phyloP scores from a whole-genome alignment of 208 protist species.

The Trypanosomatidae sp. region DNA sequence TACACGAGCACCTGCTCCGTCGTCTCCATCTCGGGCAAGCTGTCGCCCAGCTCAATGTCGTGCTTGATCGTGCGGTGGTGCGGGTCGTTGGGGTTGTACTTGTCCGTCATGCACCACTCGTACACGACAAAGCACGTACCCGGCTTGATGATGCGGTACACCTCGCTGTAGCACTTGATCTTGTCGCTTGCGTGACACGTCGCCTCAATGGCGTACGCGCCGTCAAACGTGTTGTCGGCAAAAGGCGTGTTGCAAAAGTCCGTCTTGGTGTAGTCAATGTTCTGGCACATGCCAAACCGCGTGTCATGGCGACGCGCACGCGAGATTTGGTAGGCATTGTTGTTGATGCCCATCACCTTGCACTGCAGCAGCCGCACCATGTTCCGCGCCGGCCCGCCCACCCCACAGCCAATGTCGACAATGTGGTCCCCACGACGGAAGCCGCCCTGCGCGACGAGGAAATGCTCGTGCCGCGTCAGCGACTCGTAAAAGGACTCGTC shows the following conservation, averaged over 20 bases:
- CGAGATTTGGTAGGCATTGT: slow-evolving; percentile 95
- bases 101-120: slow-evolving; percentile 94
- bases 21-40: slow-evolving; percentile 85
- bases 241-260: slow-evolving; percentile 92
- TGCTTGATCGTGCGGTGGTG: slow-evolving; percentile 84
- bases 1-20: slow-evolving; percentile 56
- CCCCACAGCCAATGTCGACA: slow-evolving; percentile 93
- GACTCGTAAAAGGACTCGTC: slow-evolving; percentile 88
- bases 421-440: slow-evolving; percentile 78
- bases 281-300: slow-evolving; percentile 36
- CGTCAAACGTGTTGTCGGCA: slow-evolving; percentile 88
- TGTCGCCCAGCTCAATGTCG: slow-evolving; percentile 92
- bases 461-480: slow-evolving; percentile 93
- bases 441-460: slow-evolving; percentile 73
- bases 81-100: slow-evolving; percentile 86
- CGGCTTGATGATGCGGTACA: slow-evolving; percentile 91
- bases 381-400: slow-evolving; percentile 91
- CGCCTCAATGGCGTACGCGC: slow-evolving; percentile 94
- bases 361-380: slow-evolving; percentile 92
- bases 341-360: slow-evolving; percentile 93
- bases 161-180: slow-evolving; percentile 86
- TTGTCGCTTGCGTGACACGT: slow-evolving; percentile 94
- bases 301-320: slow-evolving; percentile 71
- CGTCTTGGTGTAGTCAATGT: slow-evolving; percentile 81
- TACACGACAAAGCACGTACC: slow-evolving; percentile 89